Evolutionary conservation across 208 protist genomes (phyloP).

Genomic region (Crithidia thermophila): DNA sequence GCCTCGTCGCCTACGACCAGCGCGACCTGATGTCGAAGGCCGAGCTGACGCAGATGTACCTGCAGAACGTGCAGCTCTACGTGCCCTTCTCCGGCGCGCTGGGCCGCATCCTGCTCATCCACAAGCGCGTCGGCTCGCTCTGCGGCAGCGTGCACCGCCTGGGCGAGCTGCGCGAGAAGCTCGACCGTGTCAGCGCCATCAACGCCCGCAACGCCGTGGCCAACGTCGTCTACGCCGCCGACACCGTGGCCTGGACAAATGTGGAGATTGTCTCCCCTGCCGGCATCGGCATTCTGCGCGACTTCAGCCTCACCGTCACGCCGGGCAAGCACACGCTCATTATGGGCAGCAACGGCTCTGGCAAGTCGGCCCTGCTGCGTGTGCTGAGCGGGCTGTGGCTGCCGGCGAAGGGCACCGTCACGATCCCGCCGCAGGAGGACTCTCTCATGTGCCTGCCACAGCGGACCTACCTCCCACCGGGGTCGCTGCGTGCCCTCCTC

Average conservation of each 20-base stretch:
- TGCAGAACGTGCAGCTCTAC: slow-evolving; percentile 74
- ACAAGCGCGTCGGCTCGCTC: slow-evolving; percentile 76
- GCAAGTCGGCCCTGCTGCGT: slow-evolving; percentile 87
- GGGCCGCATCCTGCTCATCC: slow-evolving; percentile 75
- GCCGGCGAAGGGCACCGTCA: slow-evolving; percentile 52
- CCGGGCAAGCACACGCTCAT: slow-evolving; percentile 71
- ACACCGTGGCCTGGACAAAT: slow-evolving; percentile 56
- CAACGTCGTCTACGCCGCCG: slow-evolving; percentile 23
- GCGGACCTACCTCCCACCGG: slow-evolving; percentile 78
- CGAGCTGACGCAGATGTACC: slow-evolving; percentile 69
- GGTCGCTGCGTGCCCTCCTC: slow-evolving; percentile 82
- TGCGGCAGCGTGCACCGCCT: slow-evolving; percentile 80
- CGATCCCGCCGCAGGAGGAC: slow-evolving; percentile 29
- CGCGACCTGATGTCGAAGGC: slow-evolving; percentile 36
- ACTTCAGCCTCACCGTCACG: slow-evolving; percentile 68
- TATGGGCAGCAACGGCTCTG: slow-evolving; percentile 89
- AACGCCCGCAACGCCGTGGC: slow-evolving; percentile 21
- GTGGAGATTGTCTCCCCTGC: slow-evolving; percentile 63
- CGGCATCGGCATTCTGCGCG: slow-evolving; percentile 41
- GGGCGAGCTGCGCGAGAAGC: slow-evolving; percentile 75
- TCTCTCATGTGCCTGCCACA: slow-evolving; percentile 75
- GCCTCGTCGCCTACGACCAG: slow-evolving; percentile 49
- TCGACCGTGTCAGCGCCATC: slow-evolving; percentile 37
- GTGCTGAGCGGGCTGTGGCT: slow-evolving; percentile 77
- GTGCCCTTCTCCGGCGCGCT: slow-evolving; percentile 74